These are phyloP conservation scores for Dissophora ornata DNA, from an alignment of 192 early-diverging fungal species.

Conservation along the genomic window DNA sequence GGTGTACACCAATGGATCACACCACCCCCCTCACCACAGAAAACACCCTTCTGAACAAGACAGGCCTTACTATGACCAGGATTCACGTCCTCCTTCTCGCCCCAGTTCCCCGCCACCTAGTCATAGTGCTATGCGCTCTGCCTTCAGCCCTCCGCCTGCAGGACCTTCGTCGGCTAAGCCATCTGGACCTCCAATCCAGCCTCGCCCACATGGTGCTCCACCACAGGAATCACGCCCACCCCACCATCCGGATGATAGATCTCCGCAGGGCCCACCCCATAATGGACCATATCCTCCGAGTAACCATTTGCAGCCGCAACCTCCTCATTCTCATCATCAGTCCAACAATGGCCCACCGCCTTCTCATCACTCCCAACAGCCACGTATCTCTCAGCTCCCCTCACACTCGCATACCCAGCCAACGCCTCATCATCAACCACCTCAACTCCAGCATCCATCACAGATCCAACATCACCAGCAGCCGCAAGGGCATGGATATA, in stretches of 20 bases:
- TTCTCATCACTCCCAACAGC: too few species aligned
- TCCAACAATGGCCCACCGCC: too few species aligned
- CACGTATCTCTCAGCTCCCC: not conserved
- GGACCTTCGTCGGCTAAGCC: not conserved
- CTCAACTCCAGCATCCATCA: slow-evolving; percentile 4
- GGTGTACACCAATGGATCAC: slow-evolving; percentile 16
- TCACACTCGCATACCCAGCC: not conserved
- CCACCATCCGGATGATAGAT: not conserved
- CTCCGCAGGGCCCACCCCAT: not conserved
- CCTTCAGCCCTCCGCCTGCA: slow-evolving; percentile 2
- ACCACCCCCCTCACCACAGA: slow-evolving; percentile 7
- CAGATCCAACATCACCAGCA: slow-evolving; percentile 7
- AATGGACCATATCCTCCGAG: slow-evolving; percentile 12
- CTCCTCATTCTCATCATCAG: slow-evolving; percentile 2
- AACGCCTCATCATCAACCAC: slow-evolving; percentile 6
- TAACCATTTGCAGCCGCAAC: slow-evolving; percentile 8
- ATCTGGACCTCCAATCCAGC: not conserved
- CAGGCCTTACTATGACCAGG: not conserved
- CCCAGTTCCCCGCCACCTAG: slow-evolving; percentile 1
- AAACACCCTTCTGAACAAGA: slow-evolving; percentile 4
- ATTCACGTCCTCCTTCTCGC: slow-evolving; percentile 11
- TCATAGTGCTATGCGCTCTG: not conserved
- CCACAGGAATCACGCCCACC: not conserved
- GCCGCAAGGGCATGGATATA: too few species aligned
- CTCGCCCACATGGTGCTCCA: not conserved